Base-by-base conservation (phyloP, 1,284 basidiomycete species). In the Puccinia coronata region DNA sequence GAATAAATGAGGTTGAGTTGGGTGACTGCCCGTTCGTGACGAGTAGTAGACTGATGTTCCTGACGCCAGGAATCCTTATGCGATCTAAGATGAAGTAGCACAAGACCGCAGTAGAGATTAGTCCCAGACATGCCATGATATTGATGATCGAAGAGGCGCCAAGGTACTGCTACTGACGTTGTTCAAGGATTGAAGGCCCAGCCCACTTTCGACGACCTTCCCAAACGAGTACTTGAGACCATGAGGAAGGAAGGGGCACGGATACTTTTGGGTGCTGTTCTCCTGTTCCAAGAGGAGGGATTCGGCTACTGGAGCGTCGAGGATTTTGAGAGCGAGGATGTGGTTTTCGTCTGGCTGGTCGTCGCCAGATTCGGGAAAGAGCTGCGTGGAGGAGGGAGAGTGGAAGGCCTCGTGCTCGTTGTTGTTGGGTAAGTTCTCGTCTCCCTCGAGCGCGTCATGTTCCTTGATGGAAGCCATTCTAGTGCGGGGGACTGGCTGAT, bases 141-240 rank as follows among this genome's bases (percentile, higher is more conserved):
- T 20, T 43, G 43, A 43, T 43, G 16, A 43, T 43, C 43, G 8
- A 43, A 43, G 8, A 16, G 43, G 43, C 43, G n/a, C n/a, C n/a
- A n/a, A n/a, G n/a, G n/a, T n/a, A n/a, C 43, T 8, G 8, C 43
- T 16, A 63, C 59, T 39, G 6, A 63, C 59, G 18, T 39, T 14
- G 59, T 63, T 39, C 59, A 63, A 63, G 34, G 59, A 63, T 63
- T 39, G 59, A 34, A 63, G 59, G 25, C 59, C 59, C 4, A 63
- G 59, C 2, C 59, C 59, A 39, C 23, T 31, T 20, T 63, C 59
- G 59, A 63, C 4, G 59, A 63, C 59, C 59, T 63, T 8, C 6
- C 59, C 59, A 11, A 63, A 63, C 18, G 59, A 63, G 34, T 63
- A 63, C 59, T 63, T 63, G 59, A 63, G 59, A 2, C 59, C 59